These are phyloP conservation scores for Collybiopsis confluens DNA, from an alignment of 768 basidiomycete genomes.

Conservation along the genomic window DNA sequence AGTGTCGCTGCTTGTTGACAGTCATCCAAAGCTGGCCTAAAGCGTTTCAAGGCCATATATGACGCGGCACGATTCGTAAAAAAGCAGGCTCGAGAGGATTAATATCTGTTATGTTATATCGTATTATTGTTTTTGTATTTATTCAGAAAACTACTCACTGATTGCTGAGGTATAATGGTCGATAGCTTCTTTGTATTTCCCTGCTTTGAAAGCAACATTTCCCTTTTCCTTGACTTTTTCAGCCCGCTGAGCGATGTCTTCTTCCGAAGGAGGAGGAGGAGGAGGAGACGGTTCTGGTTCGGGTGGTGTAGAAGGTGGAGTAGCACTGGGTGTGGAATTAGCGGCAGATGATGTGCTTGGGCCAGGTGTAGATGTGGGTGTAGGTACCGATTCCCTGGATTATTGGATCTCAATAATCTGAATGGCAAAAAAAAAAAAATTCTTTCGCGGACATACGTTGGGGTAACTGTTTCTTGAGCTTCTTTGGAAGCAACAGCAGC, in stretches of 20 bases:
- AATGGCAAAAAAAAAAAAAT: not conserved
- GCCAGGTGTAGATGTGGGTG: not conserved
- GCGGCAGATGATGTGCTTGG: constrained; percentile 2
- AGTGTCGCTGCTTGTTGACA: constrained; percentile 69
- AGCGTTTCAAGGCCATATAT: constrained; percentile 77
- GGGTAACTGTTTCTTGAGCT: not conserved
- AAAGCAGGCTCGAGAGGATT: constrained; percentile 68
- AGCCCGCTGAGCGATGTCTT: constrained; percentile 43
- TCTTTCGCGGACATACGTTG: not conserved
- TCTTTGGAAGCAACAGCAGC: not conserved
- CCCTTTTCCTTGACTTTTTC: constrained; percentile 72
- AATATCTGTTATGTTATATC: constrained; percentile 37
- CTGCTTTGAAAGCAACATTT: constrained; percentile 69
- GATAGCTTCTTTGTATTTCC: constrained; percentile 62
- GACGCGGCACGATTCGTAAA: constrained; percentile 86
- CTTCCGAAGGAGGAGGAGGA: constrained; percentile 16
- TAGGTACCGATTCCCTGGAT: not conserved
- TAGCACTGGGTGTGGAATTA: not conserved
- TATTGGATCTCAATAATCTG: not conserved
- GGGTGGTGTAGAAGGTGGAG: constrained; percentile 9
- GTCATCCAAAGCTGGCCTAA: constrained; percentile 69
- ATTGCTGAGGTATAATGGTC: constrained; percentile 75
- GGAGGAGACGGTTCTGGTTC: constrained; percentile 12
- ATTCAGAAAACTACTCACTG: constrained; percentile 32
- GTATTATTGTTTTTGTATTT: constrained; percentile 2